A percentile compares a stretch with the other conserved stretches of the same genome.
Evolutionary conservation across 2,329 filamentous ascomycete genomes (phyloP).

Genomic region (Pestalotiopsis sp.): DNA sequence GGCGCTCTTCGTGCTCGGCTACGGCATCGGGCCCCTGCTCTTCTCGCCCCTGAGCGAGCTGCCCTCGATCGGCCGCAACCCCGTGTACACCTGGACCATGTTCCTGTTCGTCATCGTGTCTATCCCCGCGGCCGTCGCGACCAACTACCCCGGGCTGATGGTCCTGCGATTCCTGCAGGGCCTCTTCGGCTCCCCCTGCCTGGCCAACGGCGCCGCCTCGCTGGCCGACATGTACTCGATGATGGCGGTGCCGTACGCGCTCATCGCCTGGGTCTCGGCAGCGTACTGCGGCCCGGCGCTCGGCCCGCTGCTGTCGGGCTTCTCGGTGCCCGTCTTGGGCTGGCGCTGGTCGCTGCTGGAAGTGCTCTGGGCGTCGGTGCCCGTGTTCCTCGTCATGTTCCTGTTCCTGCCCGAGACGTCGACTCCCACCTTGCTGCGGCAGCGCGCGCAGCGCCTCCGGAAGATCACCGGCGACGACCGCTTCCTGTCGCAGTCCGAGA

Average conservation of each 20-base stretch:
- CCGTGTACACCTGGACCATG: constrained; percentile 70
- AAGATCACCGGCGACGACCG: constrained; percentile 58
- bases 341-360: constrained; percentile 71
- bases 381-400: constrained; percentile 63
- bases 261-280: constrained; percentile 61
- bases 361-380: constrained; percentile 63
- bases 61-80: constrained; percentile 67
- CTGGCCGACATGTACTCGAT: constrained; percentile 58
- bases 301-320: constrained; percentile 64
- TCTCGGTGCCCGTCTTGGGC: constrained; percentile 56
- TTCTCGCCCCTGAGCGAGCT: constrained; percentile 71
- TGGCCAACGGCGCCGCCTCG: constrained; percentile 61
- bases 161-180: constrained; percentile 67
- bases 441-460: constrained; percentile 63
- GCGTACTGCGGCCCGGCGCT: constrained; percentile 58
- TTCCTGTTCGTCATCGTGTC: constrained; percentile 69
- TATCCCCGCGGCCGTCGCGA: constrained; percentile 64
- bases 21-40: constrained; percentile 66
- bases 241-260: constrained; percentile 58
- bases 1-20: constrained; percentile 65
- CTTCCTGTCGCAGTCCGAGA: constrained; percentile 66
- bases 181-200: constrained; percentile 67
- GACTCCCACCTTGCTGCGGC: constrained; percentile 60
- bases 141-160: constrained; percentile 66
- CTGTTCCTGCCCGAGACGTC: constrained; percentile 68